A percentile compares a stretch with the other conserved stretches of the same genome.
Conservation (phyloP, 2,329 filamentous ascomycete species). For the Sphaerulina populicola region DNA sequence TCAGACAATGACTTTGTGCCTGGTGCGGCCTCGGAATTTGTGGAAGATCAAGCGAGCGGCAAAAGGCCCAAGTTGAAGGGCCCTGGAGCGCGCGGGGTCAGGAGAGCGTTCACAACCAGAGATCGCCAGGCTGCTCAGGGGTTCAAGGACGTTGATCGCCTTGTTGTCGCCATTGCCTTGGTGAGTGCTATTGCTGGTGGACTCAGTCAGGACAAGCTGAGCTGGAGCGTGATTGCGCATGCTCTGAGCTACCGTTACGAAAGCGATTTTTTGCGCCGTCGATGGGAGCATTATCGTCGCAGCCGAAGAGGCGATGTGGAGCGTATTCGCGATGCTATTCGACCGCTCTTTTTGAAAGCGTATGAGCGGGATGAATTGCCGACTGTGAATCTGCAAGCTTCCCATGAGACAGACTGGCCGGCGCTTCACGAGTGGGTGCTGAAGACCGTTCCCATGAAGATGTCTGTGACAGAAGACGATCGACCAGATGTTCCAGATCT, state of each 20-base stretch:
- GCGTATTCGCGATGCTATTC: slow-evolving; percentile 55
- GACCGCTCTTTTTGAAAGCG: slow-evolving; percentile 55
- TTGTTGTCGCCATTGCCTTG: slow-evolving; percentile 30
- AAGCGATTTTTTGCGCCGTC: slow-evolving; percentile 33
- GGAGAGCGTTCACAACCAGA: slow-evolving; percentile 11
- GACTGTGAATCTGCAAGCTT: slow-evolving; percentile 54
- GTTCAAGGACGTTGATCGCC: slow-evolving; percentile 28
- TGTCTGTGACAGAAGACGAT: slow-evolving; percentile 21
- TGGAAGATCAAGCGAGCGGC: not conserved
- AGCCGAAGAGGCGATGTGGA: slow-evolving; percentile 29
- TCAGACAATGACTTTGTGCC: slow-evolving; percentile 13
- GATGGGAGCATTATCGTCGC: slow-evolving; percentile 31
- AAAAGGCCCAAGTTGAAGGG: slow-evolving; percentile 3
- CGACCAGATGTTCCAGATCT: slow-evolving; percentile 32
- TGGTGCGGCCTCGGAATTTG: not conserved
- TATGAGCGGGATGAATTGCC: slow-evolving; percentile 57
- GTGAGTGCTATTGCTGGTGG: slow-evolving; percentile 32
- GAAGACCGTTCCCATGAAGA: slow-evolving; percentile 31
- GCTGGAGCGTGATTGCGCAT: slow-evolving; percentile 38
- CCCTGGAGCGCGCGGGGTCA: slow-evolving; percentile 2
- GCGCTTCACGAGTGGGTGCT: slow-evolving; percentile 59
- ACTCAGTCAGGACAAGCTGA: slow-evolving; percentile 29
- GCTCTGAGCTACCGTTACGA: slow-evolving; percentile 34
- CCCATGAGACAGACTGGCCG: slow-evolving; percentile 60
- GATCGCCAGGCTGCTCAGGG: slow-evolving; percentile 16